phyloP scores from a whole-genome alignment of 805 yeast genomes.

The Suhomyces faveliae region DNA sequence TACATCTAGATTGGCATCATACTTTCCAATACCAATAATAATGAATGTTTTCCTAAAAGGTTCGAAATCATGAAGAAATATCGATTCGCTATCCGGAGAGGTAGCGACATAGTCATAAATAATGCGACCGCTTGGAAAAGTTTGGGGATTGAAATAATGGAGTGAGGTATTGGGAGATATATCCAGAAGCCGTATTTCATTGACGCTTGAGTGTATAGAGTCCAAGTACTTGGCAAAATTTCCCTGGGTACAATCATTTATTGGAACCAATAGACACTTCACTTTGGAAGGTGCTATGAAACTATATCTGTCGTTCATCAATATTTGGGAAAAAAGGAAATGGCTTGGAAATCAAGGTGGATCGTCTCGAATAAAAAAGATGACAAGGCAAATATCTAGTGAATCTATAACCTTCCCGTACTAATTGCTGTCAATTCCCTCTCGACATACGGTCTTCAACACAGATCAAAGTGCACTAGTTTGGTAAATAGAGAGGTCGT shows the following conservation, averaged over 20 bases:
- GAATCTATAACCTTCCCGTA: not conserved
- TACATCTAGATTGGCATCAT: slow-evolving; percentile 14
- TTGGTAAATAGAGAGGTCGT: slow-evolving; percentile 3
- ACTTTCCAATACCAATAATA: slow-evolving; percentile 46
- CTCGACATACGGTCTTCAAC: not conserved
- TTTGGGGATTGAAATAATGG: slow-evolving; percentile 73
- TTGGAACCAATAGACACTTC: slow-evolving; percentile 65
- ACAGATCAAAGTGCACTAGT: not conserved
- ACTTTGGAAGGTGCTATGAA: slow-evolving; percentile 68
- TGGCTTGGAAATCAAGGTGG: too few species aligned
- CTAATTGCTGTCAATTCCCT: not conserved
- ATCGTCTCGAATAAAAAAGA: too few species aligned
- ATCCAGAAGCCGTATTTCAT: slow-evolving; percentile 73
- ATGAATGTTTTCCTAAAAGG: slow-evolving; percentile 79
- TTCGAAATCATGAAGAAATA: slow-evolving; percentile 82
- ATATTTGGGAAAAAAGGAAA: not conserved
- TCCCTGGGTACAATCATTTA: slow-evolving; percentile 45
- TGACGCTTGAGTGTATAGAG: slow-evolving; percentile 42
- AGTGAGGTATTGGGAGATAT: slow-evolving; percentile 56
- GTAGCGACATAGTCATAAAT: slow-evolving; percentile 53
- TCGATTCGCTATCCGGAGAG: slow-evolving; percentile 51
- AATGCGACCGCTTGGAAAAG: slow-evolving; percentile 75
- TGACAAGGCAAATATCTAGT: not conserved
- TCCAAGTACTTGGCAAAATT: slow-evolving; percentile 45
- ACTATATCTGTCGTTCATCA: slow-evolving; percentile 25